Percentiles rank a stretch among this genome's conserved stretches.
These are phyloP conservation scores for Syzygium aqueum DNA, from an alignment of 345 rosid genomes.

Conservation along the genomic window DNA sequence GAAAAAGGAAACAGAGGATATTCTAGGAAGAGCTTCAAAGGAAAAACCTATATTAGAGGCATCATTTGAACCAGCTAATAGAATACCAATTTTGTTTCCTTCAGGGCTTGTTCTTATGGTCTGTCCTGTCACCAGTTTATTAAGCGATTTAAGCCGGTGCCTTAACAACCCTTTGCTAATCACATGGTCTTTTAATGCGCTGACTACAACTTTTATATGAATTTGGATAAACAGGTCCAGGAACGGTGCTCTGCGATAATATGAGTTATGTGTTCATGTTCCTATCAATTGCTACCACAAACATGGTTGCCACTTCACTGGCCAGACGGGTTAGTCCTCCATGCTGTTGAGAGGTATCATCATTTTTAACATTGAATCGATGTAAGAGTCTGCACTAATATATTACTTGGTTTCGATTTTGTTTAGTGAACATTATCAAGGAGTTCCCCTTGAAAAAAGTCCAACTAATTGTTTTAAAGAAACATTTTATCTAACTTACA, in stretches of 20 bases:
- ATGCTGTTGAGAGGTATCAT: neutral
- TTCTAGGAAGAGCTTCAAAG: neutral
- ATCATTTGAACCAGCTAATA: neutral
- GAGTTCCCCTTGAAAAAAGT: neutral
- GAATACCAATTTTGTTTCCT: neutral
- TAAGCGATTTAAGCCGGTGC: neutral
- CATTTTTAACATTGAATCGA: neutral
- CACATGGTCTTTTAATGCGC: neutral
- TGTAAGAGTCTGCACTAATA: neutral
- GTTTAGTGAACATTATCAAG: neutral
- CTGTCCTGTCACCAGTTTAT: neutral
- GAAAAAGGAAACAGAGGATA: neutral
- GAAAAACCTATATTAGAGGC: neutral
- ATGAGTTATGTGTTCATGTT: constrained; percentile 34
- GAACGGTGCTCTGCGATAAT: constrained; percentile 39
- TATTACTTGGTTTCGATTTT: neutral
- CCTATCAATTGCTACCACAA: constrained; percentile 41
- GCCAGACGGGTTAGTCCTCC: constrained; percentile 23
- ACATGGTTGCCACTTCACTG: constrained; percentile 43
- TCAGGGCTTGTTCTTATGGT: neutral
- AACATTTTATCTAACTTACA: neutral
- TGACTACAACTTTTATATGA: neutral
- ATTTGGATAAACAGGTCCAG: constrained; percentile 22
- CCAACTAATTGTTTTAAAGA: neutral
- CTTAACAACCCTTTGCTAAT: neutral